Conservation (phyloP, 2,329 filamentous ascomycete genomes). For the Aphanocladium album region DNA sequence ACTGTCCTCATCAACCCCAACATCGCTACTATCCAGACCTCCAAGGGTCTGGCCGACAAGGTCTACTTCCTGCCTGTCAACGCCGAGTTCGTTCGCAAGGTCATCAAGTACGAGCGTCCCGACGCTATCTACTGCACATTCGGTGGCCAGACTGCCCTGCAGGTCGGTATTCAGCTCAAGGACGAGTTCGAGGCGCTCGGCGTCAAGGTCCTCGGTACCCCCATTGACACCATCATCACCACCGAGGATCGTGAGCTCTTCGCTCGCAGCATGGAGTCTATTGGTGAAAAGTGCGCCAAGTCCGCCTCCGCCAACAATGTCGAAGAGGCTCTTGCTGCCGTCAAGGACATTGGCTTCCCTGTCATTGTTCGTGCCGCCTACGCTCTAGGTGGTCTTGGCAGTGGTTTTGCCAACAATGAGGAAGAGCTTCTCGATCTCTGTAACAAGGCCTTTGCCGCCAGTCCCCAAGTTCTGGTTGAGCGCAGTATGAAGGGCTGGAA, state of each 20-base stretch:
- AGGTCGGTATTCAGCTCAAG: conserved; percentile 94
- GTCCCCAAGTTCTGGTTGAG: conserved; percentile 93
- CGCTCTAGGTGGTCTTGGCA: conserved; percentile 88
- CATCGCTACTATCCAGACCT: conserved; percentile 97
- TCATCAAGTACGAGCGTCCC: conserved; percentile 89
- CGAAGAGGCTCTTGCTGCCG: conserved; percentile 82
- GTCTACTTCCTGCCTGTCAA: conserved; percentile 98
- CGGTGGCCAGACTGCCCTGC: conserved; percentile 93
- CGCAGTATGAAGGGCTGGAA: conserved; percentile 99
- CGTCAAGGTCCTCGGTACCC: conserved; percentile 90
- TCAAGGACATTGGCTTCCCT: conserved; percentile 89
- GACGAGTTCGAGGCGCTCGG: conserved; percentile 92
- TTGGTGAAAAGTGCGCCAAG: conserved; percentile 96
- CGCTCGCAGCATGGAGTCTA: conserved; percentile 96
- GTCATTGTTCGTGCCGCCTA: conserved; percentile 97
- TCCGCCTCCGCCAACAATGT: conserved; percentile 87
- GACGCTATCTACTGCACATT: conserved; percentile 98
- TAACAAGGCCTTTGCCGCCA: conserved; percentile 90
- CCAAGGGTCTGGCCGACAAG: conserved; percentile 95
- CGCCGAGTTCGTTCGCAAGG: conserved; percentile 94
- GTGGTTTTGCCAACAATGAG: conserved; percentile 90
- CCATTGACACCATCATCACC: conserved; percentile 96
- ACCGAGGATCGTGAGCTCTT: conserved; percentile 98
- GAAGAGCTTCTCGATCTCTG: conserved; percentile 79
- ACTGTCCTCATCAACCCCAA: conserved; percentile 98